phyloP scores from a whole-genome alignment of 768 basidiomycete species.

The Xerocomus potaroensis region DNA sequence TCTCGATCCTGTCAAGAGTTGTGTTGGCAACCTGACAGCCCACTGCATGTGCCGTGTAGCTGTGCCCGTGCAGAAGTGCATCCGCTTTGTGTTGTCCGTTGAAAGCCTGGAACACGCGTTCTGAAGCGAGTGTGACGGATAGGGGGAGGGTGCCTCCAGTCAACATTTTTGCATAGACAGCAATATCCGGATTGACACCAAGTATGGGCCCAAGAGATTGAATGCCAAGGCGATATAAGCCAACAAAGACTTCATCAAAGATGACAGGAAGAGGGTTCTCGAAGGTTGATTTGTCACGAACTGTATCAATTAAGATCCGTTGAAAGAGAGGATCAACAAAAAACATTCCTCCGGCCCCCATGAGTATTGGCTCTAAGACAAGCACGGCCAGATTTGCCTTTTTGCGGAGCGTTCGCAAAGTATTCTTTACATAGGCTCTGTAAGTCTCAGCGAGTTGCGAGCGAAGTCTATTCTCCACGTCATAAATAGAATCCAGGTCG shows the following conservation, averaged over 20 bases:
- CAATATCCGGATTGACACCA: slow-evolving; percentile 77
- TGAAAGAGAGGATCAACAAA: slow-evolving; percentile 98
- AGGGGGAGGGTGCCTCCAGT: slow-evolving; percentile 91
- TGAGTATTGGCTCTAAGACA: slow-evolving; percentile 85
- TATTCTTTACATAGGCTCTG: slow-evolving; percentile 48
- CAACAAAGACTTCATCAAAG: slow-evolving; percentile 95
- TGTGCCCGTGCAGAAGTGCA: slow-evolving; percentile 91
- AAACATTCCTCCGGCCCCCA: slow-evolving; percentile 96
- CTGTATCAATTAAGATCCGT: slow-evolving; percentile 76
- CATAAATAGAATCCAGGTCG: slow-evolving; percentile 61
- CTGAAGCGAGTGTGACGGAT: slow-evolving; percentile 76
- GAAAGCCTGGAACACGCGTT: slow-evolving; percentile 79
- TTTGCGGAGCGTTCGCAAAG: slow-evolving; percentile 44
- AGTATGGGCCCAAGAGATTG: slow-evolving; percentile 61
- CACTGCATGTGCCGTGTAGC: slow-evolving; percentile 91
- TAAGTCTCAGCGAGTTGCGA: slow-evolving; percentile 65
- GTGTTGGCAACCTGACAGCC: slow-evolving; percentile 90
- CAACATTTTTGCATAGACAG: slow-evolving; percentile 89
- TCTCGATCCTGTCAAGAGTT: slow-evolving; percentile 63
- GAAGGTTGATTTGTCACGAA: slow-evolving; percentile 46
- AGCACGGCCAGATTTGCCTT: slow-evolving; percentile 60
- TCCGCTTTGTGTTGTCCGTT: slow-evolving; percentile 69
- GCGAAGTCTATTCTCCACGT: slow-evolving; percentile 56
- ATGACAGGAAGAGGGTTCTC: slow-evolving; percentile 74
- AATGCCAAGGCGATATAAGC: slow-evolving; percentile 83